Percentiles rank a stretch among this genome's conserved stretches.
These are phyloP conservation scores for Mucor piriformis DNA, from an alignment of 371 early-diverging fungal species.

Conservation along the genomic window DNA sequence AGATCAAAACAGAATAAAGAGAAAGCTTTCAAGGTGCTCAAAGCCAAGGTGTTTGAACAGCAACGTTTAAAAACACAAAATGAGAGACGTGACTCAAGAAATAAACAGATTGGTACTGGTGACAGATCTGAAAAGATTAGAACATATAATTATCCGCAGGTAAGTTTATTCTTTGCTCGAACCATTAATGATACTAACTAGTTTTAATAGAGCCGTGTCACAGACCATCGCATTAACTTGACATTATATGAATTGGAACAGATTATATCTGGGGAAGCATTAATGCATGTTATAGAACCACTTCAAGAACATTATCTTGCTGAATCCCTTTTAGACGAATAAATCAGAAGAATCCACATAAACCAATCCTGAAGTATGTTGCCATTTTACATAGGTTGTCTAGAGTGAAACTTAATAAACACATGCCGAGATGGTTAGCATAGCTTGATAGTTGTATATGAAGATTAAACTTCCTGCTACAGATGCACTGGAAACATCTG, in stretches of 20 bases:
- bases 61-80: slow-evolving; percentile 63
- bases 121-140: slow-evolving; percentile 85
- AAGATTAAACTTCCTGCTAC: too few relatives aligned
- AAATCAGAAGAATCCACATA: too few relatives aligned
- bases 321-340: slow-evolving; percentile 35
- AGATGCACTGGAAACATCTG: too few relatives aligned
- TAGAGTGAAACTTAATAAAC: too few relatives aligned
- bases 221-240: slow-evolving; percentile 83
- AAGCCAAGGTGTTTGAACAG: slow-evolving; percentile 78
- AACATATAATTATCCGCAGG: slow-evolving; percentile 83
- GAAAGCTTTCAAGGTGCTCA: slow-evolving; percentile 82
- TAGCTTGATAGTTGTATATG: too few relatives aligned
- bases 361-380: too few relatives aligned
- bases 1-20: slow-evolving; percentile 67
- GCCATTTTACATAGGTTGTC: too few relatives aligned
- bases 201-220: slow-evolving; percentile 63
- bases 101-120: slow-evolving; percentile 70
- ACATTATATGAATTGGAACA: slow-evolving; percentile 74
- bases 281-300: slow-evolving; percentile 59
- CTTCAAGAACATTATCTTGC: slow-evolving; percentile 48
- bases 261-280: slow-evolving; percentile 61
- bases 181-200: too few relatives aligned
- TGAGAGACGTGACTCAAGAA: slow-evolving; percentile 66
- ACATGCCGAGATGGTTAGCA: too few relatives aligned
- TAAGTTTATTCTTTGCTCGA: not conserved